Base-by-base conservation (phyloP, 225 moss, liverwort and hornwort species). In the Neckera pumila region DNA sequence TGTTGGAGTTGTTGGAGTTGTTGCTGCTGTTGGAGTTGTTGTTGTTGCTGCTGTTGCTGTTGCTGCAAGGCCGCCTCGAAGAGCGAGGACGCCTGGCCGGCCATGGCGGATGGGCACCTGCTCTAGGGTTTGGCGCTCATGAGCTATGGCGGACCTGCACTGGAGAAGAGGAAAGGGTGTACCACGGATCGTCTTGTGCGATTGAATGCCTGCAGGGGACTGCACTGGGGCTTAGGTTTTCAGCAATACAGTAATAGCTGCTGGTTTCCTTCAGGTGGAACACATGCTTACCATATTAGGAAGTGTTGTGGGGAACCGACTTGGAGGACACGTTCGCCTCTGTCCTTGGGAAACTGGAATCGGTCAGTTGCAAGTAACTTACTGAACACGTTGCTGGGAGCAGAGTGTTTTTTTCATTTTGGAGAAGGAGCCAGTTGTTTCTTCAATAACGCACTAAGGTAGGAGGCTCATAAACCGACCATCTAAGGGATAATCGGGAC, bases 11-110 rank as follows among this genome's bases (percentile, higher is more conserved):
- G 49, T 49, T 56, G 56, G 19, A 49, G 49, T 49, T 79, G 85
- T 4, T 73, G 88, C 2, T 75, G 88, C 2, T 76, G 86, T 0
- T 77, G 89, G 13, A 8, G 88, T 28, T 79, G 67, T 13, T 56
- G 85, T 3, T 73, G 88, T 4, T 74, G 88, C 2, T 76, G 86
- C 0, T 76, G 89, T 2, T 85, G 88, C 2, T 91, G 91, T 2
- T 90, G 92, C 62, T 92, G 90, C 89, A 93, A 90, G 61, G 96
- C 94, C 89, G 94, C 96, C 90, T 96, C 96, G 87, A 96, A 96
- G 90, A 97, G 90, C 92, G 96, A 94, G 70, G 96, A 88, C 49
- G 96, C 89, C 92, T 91, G 91, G 53, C 87, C 95, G 81, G 96
- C 96, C 98, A 96, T 96, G 86, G 88, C 54, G 82, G 26, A 80